Evolutionary conservation across 108 stramenopile genomes (phyloP).

Genomic region (Cyclotella sp.): DNA sequence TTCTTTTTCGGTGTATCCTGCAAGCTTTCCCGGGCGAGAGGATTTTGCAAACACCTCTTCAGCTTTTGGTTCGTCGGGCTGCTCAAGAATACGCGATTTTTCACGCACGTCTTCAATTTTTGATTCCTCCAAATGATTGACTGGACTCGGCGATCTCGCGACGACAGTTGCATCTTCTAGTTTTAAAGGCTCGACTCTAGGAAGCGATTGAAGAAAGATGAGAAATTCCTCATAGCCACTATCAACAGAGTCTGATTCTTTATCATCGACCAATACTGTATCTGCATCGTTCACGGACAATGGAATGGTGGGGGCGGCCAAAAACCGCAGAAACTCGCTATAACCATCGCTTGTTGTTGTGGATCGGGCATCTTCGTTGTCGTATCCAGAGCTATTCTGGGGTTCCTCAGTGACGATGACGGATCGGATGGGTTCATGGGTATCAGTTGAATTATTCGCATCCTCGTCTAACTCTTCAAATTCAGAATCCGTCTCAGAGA

Average conservation of each 20-base stretch:
- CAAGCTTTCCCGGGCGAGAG: too few relatives aligned
- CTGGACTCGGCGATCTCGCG: too few relatives aligned
- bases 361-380: too few relatives aligned
- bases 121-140: too few relatives aligned
- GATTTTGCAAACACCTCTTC: too few relatives aligned
- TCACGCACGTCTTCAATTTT: too few relatives aligned
- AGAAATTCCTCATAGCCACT: conserved; percentile 2
- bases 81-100: too few relatives aligned
- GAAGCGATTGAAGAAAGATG: background rate
- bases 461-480: background rate
- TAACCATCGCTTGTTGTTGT: background rate
- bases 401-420: background rate
- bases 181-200: background rate
- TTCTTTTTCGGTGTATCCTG: too few relatives aligned
- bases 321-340: background rate
- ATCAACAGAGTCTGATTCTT: background rate
- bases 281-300: conserved; percentile 7
- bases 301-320: background rate
- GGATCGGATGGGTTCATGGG: background rate
- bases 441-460: background rate
- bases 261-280: too few relatives aligned
- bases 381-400: too few relatives aligned
- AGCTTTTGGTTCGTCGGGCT: too few relatives aligned
- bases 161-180: too few relatives aligned
- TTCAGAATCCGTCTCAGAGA: conserved; percentile 1